A percentile compares a stretch with the other conserved stretches of the same genome.
These are phyloP conservation scores for Raffaelea arxii DNA, from an alignment of 2,329 filamentous ascomycete species.

Conservation along the genomic window DNA sequence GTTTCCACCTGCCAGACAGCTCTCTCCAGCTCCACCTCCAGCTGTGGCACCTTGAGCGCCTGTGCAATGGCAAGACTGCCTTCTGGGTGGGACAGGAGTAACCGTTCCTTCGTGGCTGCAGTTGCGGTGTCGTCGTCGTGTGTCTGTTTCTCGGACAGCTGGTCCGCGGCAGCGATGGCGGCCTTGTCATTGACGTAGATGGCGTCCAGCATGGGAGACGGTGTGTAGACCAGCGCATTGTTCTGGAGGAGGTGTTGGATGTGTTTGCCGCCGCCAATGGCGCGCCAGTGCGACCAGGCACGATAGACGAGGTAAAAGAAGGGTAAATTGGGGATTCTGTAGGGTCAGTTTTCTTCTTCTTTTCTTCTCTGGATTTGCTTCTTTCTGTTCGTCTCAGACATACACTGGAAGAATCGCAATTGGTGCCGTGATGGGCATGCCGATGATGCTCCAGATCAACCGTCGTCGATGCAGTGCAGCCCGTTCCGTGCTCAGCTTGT, in stretches of 20 bases:
- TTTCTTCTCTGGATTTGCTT: too few relatives aligned
- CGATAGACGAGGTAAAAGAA: conserved; percentile 95
- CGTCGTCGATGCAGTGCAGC: conserved; percentile 67
- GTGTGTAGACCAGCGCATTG: conserved; percentile 54
- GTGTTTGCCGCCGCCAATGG: conserved; percentile 74
- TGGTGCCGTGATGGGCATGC: conserved; percentile 75
- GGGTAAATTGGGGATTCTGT: conserved; percentile 80
- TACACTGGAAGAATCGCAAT: conserved; percentile 81
- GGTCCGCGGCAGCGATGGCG: conserved; percentile 7
- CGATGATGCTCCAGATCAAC: conserved; percentile 71
- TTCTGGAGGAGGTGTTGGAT: conserved; percentile 72
- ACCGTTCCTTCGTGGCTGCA: conserved; percentile 27
- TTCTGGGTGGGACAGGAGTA: conserved; percentile 26
- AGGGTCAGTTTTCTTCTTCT: too few relatives aligned
- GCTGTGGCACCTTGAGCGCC: conserved; percentile 56
- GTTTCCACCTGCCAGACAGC: conserved; percentile 65
- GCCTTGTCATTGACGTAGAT: conserved; percentile 45
- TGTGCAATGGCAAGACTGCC: conserved; percentile 25
- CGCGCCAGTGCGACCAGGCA: conserved; percentile 86
- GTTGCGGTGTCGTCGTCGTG: neutral
- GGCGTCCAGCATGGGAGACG: conserved; percentile 61
- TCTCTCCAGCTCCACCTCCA: conserved; percentile 63
- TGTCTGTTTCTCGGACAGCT: neutral
- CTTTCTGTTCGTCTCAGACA: too few relatives aligned
- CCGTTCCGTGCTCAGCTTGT: conserved; percentile 66